These are phyloP conservation scores for Ulmus americana DNA, from an alignment of 331 rosid genomes.

Conservation along the genomic window DNA sequence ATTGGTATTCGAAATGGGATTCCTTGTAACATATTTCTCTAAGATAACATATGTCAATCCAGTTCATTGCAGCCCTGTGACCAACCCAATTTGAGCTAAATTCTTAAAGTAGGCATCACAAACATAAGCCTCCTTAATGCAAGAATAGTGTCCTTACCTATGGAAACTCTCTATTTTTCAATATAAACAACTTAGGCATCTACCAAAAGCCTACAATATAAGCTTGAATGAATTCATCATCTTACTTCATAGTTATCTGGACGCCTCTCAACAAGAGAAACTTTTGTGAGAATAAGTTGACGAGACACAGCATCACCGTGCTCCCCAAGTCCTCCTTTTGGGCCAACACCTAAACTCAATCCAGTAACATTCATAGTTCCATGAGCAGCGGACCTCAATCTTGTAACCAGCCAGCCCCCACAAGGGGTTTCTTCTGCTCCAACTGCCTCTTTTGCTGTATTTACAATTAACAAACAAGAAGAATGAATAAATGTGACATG, in stretches of 20 bases:
- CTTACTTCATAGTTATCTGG: slow-evolving; percentile 99
- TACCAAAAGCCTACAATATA: slow-evolving; percentile 4
- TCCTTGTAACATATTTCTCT: no score
- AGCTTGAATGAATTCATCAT: slow-evolving; percentile 35
- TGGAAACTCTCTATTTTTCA: no score
- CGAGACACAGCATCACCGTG: slow-evolving; percentile 95
- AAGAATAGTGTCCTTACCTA: background rate
- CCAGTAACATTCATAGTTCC: slow-evolving; percentile 94
- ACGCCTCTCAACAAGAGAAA: slow-evolving; percentile 94
- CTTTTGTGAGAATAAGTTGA: slow-evolving; percentile 92
- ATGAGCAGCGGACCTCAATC: slow-evolving; percentile 92
- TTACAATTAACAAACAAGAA: slow-evolving; percentile 15
- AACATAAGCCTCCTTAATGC: background rate
- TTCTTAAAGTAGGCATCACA: background rate
- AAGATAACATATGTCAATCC: no score
- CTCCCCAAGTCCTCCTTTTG: slow-evolving; percentile 98
- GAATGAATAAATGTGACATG: background rate
- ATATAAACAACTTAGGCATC: background rate
- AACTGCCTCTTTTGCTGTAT: slow-evolving; percentile 89
- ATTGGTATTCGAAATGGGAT: no score
- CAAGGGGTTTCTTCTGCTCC: slow-evolving; percentile 96
- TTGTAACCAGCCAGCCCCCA: slow-evolving; percentile 97
- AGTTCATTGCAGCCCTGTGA: no score
- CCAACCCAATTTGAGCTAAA: background rate
- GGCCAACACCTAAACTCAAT: slow-evolving; percentile 87